These are phyloP conservation scores for Trichophyton verrucosum DNA, from an alignment of 2,329 filamentous ascomycete genomes.

Conservation along the genomic window DNA sequence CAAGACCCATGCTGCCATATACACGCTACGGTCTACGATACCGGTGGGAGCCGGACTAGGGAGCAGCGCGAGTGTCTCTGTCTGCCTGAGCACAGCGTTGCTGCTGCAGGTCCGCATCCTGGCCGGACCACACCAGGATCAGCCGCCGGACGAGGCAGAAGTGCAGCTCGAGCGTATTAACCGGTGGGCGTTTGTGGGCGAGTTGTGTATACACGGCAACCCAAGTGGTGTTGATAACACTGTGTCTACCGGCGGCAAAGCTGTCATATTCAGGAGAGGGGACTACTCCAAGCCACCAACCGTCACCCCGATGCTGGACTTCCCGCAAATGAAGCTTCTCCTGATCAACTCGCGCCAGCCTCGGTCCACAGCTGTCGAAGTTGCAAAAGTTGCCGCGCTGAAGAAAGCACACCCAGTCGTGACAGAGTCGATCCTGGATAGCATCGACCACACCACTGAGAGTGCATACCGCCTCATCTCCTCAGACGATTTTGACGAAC, in stretches of 20 bases:
- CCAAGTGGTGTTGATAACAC: conserved; percentile 97
- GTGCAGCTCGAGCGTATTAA: conserved; percentile 92
- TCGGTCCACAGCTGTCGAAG: conserved; percentile 74
- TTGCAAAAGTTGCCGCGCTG: conserved; percentile 69
- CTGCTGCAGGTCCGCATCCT: conserved; percentile 76
- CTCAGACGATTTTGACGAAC: conserved; percentile 54
- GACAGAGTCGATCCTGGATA: conserved; percentile 67
- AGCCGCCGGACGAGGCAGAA: conserved; percentile 74
- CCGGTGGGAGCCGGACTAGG: conserved; percentile 75
- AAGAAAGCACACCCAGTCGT: conserved; percentile 61
- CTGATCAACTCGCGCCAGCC: conserved; percentile 80
- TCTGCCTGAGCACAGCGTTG: conserved; percentile 66
- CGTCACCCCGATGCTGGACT: conserved; percentile 67
- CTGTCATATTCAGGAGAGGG: conserved; percentile 73
- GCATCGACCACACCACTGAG: conserved; percentile 57
- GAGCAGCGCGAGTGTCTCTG: conserved; percentile 76
- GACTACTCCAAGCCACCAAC: conserved; percentile 66
- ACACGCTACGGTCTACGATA: conserved; percentile 75
- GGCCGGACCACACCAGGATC: conserved; percentile 81
- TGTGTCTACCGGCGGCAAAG: conserved; percentile 84
- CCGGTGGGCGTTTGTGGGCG: conserved; percentile 90
- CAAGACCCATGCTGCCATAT: conserved; percentile 61
- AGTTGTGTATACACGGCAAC: conserved; percentile 95
- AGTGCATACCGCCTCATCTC: conserved; percentile 45
- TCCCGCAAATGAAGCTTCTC: conserved; percentile 82